Base-by-base conservation (phyloP, 768 basidiomycete species). In the Serendipita vermifera region DNA sequence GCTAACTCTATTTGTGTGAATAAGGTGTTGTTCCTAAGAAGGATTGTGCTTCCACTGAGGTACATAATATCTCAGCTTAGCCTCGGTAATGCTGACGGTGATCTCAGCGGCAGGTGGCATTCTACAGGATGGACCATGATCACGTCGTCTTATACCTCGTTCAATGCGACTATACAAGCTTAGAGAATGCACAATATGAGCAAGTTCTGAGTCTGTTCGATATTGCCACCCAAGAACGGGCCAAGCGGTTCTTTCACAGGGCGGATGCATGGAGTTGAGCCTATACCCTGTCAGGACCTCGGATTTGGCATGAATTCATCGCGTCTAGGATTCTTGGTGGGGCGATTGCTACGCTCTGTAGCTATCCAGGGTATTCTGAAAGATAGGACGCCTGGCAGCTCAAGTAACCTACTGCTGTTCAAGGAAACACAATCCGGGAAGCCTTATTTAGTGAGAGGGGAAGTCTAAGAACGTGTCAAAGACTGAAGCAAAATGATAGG, bases 261-360 rank as follows among this genome's bases (percentile, higher is more conserved):
- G 79, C 80, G 62, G 88, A 91, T 65, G 78, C 84, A 20, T 86
- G 83, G 70, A 74, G 88, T 89, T 66, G 66, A 79, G 43, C 24
- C 22, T 41, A 15, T 17, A 14, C 26, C 22, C 33, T 24, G 24
- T 59, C 20, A 33, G 27, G 20, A 29, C 38, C 13, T 14, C 4
- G 29, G 39, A 29, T 13, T 27, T 55, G 15, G 11, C 9, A 31
- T 39, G 14, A 51, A 40, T 55, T 38, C 33, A 55, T 54, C 29
- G 14, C 17, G 29, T 36, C 55, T 59, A 90, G 88, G 88, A 51
- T 82, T 81, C 13, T 71, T 91, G 33, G 77, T 90, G 59, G 87
- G 88, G 17, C 75, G 79, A n/a, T 74, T 90, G 36, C 75, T 91
- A 2, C 77, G 22, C 9, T 1, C 15, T 29, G 46, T 22, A 9